These are phyloP conservation scores for Amanita exitialis DNA, from an alignment of 768 basidiomycete genomes.

Conservation along the genomic window DNA sequence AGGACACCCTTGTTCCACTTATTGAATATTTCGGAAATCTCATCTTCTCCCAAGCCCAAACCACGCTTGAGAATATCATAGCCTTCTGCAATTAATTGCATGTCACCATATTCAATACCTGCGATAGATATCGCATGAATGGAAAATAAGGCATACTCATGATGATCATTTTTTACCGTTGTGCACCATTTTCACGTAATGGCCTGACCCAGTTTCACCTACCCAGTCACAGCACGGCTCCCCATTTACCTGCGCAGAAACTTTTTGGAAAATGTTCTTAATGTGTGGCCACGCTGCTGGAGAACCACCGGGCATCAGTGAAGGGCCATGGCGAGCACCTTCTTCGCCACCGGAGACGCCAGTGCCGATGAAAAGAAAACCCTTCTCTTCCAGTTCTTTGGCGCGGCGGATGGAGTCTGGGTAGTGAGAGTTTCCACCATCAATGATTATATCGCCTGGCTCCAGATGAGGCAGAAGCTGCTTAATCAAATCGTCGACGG, in stretches of 20 bases:
- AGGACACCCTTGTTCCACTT: slow-evolving; percentile 99
- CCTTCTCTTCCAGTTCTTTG: slow-evolving; percentile 88
- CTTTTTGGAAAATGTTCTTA: slow-evolving; percentile 98
- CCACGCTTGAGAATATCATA: slow-evolving; percentile 99
- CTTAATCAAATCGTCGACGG: slow-evolving; percentile 92
- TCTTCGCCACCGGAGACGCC: slow-evolving; percentile 99
- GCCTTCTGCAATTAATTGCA: slow-evolving; percentile 98
- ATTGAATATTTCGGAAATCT: slow-evolving; percentile 90
- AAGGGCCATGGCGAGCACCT: slow-evolving; percentile 94
- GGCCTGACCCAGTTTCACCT: slow-evolving; percentile 88
- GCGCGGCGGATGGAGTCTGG: slow-evolving; percentile 95
- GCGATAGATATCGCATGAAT: slow-evolving; percentile 7
- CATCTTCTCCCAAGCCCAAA: slow-evolving; percentile 73
- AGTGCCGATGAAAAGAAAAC: slow-evolving; percentile 93
- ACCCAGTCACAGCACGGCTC: slow-evolving; percentile 99
- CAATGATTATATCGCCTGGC: slow-evolving; percentile 96
- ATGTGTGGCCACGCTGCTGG: slow-evolving; percentile 91
- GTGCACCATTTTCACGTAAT: slow-evolving; percentile 99
- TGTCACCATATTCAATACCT: slow-evolving; percentile 99
- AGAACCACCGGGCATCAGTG: slow-evolving; percentile 98
- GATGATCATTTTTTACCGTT: slow-evolving; percentile 46
- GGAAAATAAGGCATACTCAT: slow-evolving; percentile 1
- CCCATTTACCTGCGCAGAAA: slow-evolving; percentile 88
- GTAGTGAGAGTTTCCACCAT: slow-evolving; percentile 99
- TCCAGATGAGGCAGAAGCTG: slow-evolving; percentile 88